Evolutionary conservation across 192 early-diverging fungal genomes (phyloP).

Genomic region (Phycomyces blakesleeanus): DNA sequence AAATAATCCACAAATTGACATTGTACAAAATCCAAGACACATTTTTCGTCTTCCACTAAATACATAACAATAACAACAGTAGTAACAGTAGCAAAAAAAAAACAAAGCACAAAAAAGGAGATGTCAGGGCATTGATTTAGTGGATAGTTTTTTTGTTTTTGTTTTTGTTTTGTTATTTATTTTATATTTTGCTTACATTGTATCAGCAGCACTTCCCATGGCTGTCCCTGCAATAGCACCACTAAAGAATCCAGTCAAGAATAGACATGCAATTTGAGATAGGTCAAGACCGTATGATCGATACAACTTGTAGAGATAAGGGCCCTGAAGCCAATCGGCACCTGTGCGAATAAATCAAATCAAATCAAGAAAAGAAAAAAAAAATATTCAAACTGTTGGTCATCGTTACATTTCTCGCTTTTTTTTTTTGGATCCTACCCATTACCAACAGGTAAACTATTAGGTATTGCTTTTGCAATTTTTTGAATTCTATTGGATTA

Average conservation of each 20-base stretch:
- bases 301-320: slow-evolving; percentile 68
- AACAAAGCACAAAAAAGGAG: not conserved
- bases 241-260: slow-evolving; percentile 68
- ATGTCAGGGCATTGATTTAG: not conserved
- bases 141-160: not conserved
- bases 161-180: too few species aligned
- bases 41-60: slow-evolving; percentile 44
- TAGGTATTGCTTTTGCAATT: slow-evolving; percentile 24
- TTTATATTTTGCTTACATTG: slow-evolving; percentile 43
- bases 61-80: not conserved
- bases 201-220: slow-evolving; percentile 67
- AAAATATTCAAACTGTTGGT: not conserved
- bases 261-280: slow-evolving; percentile 60
- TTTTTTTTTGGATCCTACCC: slow-evolving; percentile 12
- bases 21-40: slow-evolving; percentile 49
- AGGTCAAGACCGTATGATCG: slow-evolving; percentile 52
- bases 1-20: slow-evolving; percentile 38
- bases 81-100: too few species aligned
- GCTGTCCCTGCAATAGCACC: slow-evolving; percentile 69
- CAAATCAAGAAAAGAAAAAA: not conserved
- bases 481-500: slow-evolving; percentile 12
- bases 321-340: slow-evolving; percentile 55
- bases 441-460: slow-evolving; percentile 28
- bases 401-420: not conserved
- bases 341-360: slow-evolving; percentile 10